Evolutionary conservation across 306 rosid species (phyloP), one percentile per base, ranked within the genome.

Genomic region (Pyrus bretschneideri): DNA sequence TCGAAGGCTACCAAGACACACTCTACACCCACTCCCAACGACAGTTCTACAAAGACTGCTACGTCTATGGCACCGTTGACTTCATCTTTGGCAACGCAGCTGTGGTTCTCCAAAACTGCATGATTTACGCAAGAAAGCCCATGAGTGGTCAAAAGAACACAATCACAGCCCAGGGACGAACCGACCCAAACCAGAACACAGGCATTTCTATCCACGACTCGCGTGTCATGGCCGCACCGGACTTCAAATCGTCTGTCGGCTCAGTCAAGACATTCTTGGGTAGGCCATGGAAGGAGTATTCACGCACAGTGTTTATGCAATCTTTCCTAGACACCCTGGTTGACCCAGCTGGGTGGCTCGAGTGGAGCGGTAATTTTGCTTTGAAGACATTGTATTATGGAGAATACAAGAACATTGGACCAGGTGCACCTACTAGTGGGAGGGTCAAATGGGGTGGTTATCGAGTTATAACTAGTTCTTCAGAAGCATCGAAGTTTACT

Each of bases 1-100:
- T 88, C 58, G 88, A 88, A 67, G 92, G 92, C 3, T 82, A 88
- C 72, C 92, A 88, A 70, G 92, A 88, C 81, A 88, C 92, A 42
- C 85, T 88, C 70, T 86, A 88, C 38, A 87, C 64, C 27, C 92
- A 88, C 40, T 88, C 89, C 3, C 89, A 84, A 15, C 74, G 92
- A 6, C 90, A 88, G n/a, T 86, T 88, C 82, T 88, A 82, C 75
- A 86, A 78, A 38, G 88, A 88, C 21, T 88, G 92, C 70, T 75
- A 82, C 81, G 77, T 88, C 25, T 86, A 82, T 31, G 89, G 89
- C 60, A 86, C 92, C 0, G 87, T 88, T 0, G 92, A 88, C 59
- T 88, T 88, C 79, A 86, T 88, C 66, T 88, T 88, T 10, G 92
- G 92, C n/a, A 86, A 88, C 3, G 89, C 88, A 0, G 92, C 88